phyloP scores from a whole-genome alignment of 257 asterid genomes.

The Solanum piurae region DNA sequence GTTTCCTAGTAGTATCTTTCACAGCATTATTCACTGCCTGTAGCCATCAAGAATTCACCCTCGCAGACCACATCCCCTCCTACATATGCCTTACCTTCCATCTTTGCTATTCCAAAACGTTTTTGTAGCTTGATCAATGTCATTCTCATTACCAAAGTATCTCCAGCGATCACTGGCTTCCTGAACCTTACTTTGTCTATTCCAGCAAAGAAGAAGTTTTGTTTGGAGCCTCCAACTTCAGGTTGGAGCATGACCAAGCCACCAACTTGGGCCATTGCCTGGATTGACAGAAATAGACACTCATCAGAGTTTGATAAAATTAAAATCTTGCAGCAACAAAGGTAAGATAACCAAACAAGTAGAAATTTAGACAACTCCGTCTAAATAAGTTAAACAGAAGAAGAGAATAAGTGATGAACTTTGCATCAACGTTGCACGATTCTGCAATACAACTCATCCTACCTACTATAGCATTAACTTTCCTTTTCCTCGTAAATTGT shows the following conservation, averaged over 20 bases:
- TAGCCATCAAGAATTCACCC: constrained; percentile 93
- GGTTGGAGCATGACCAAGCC: constrained; percentile 81
- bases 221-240: constrained; percentile 77
- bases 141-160: constrained; percentile 83
- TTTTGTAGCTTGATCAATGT: constrained; percentile 69
- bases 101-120: constrained; percentile 83
- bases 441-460: neutral
- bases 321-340: neutral
- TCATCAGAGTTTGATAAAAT: constrained; percentile 4
- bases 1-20: neutral
- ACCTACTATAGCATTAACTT: neutral
- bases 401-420: neutral
- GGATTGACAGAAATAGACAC: constrained; percentile 7
- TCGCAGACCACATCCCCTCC: constrained; percentile 82
- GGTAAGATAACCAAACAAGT: neutral
- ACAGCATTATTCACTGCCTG: constrained; percentile 31
- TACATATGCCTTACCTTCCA: constrained; percentile 94
- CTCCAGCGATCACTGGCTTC: constrained; percentile 84
- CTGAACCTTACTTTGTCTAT: constrained; percentile 81
- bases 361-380: neutral
- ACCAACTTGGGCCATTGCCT: constrained; percentile 99
- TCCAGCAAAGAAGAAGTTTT: constrained; percentile 81
- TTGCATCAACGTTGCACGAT: neutral
- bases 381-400: neutral
- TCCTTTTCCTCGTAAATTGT: neutral